A percentile compares a stretch with the other conserved stretches of the same genome.
Evolutionary conservation across 352 stramenopile genomes (phyloP).

Genomic region (Phytophthora sp.): DNA sequence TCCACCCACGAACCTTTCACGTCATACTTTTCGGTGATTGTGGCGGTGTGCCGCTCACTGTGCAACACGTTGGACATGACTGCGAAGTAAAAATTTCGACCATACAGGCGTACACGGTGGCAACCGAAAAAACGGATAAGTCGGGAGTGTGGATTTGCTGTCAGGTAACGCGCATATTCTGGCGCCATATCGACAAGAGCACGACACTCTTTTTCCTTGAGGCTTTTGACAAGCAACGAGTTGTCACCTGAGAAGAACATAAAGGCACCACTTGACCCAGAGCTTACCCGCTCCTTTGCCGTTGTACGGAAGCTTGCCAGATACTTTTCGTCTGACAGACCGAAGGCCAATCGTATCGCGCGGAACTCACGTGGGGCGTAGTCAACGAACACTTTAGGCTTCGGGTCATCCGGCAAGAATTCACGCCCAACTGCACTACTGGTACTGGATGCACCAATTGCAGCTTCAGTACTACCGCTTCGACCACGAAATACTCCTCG

Average conservation of each 20-base stretch:
- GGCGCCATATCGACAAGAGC: conserved; percentile 78
- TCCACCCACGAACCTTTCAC: conserved; percentile 82
- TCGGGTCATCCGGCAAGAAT: conserved; percentile 48
- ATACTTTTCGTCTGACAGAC: conserved; percentile 73
- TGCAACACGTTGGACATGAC: conserved; percentile 86
- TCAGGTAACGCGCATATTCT: conserved; percentile 69
- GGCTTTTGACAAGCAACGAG: conserved; percentile 80
- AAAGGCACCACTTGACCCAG: conserved; percentile 80
- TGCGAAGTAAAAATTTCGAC: conserved; percentile 82
- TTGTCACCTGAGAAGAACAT: conserved; percentile 86
- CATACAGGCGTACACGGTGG: conserved; percentile 81
- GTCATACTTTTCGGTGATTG: conserved; percentile 78
- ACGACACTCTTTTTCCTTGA: conserved; percentile 77
- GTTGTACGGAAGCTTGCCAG: conserved; percentile 75
- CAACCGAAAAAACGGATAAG: conserved; percentile 90
- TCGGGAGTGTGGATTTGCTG: conserved; percentile 59
- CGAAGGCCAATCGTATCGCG: conserved; percentile 62
- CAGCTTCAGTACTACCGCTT: conserved; percentile 24
- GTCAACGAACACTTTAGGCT: conserved; percentile 81
- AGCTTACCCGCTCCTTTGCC: conserved; percentile 77
- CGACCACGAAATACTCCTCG: conserved; percentile 36
- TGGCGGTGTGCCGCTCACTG: conserved; percentile 56
- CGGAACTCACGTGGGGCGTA: conserved; percentile 75
- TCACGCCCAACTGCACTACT: conserved; percentile 17
- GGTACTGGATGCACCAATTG: neutral